Conservation (phyloP, 129 eudicot genomes). For the Gnaphalium uliginosum region DNA sequence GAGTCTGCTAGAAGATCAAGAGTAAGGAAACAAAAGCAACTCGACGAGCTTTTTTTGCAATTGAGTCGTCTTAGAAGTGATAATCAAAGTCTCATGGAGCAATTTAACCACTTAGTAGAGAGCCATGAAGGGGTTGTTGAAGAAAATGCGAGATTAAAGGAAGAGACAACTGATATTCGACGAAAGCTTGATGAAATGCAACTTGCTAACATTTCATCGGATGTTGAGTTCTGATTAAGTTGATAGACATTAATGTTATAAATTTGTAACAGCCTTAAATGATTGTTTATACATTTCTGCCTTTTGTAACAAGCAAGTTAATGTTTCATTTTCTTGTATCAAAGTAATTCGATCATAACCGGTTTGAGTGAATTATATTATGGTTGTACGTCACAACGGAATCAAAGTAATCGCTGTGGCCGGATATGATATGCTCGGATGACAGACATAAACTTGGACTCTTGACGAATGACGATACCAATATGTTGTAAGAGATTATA, state of each 20-base stretch:
- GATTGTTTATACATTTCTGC: not conserved
- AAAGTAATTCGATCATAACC: not conserved
- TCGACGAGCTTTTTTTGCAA: constrained; percentile 68
- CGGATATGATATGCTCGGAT: no score
- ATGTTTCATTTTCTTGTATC: not conserved
- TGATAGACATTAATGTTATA: not conserved
- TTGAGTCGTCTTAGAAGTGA: constrained; percentile 50
- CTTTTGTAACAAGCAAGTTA: not conserved
- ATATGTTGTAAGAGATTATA: no score
- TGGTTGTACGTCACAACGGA: no score
- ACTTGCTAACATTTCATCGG: constrained; percentile 6
- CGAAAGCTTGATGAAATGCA: constrained; percentile 42
- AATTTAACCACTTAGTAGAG: constrained; percentile 45
- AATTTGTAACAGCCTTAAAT: not conserved
- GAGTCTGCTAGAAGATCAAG: constrained; percentile 74
- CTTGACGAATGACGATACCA: no score
- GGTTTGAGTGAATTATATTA: not conserved
- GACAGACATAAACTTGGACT: no score
- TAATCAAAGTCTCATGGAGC: constrained; percentile 46
- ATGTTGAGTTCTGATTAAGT: constrained; percentile 8
- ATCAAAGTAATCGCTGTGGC: no score
- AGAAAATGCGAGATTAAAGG: constrained; percentile 55
- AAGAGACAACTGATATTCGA: constrained; percentile 49
- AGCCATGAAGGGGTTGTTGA: constrained; percentile 41
- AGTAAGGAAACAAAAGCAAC: constrained; percentile 70